Evolutionary conservation across 2,329 filamentous ascomycete genomes (phyloP).

Genomic region (Helminthosporium solani): DNA sequence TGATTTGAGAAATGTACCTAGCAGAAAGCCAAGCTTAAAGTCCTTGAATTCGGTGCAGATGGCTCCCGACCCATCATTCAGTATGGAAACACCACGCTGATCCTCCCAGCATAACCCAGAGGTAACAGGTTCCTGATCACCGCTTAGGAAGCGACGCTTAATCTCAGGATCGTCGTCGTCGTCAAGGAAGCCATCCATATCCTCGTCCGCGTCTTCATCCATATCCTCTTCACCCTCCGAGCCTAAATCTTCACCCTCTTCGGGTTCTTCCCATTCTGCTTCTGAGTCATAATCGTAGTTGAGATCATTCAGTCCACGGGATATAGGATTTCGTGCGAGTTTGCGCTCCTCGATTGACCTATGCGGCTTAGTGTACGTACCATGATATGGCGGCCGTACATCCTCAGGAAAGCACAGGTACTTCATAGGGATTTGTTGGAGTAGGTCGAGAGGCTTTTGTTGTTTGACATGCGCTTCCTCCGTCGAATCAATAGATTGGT

Average conservation of each 20-base stretch:
- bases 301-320: constrained; percentile 59
- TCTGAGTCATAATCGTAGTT: constrained; percentile 87
- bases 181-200: constrained; percentile 88
- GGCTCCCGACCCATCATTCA: constrained; percentile 48
- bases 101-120: constrained; percentile 86
- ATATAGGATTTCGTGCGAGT: constrained; percentile 56
- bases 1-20: constrained; percentile 54
- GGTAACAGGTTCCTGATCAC: constrained; percentile 72
- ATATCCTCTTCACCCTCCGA: constrained; percentile 67
- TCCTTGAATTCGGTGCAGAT: constrained; percentile 55
- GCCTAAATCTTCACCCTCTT: constrained; percentile 68
- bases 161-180: constrained; percentile 67
- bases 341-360: constrained; percentile 47
- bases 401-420: constrained; percentile 62
- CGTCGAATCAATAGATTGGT: constrained; percentile 48
- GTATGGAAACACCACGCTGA: constrained; percentile 41
- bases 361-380: constrained; percentile 67
- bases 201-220: constrained; percentile 74
- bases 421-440: constrained; percentile 63
- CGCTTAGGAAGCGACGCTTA: constrained; percentile 60
- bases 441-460: constrained; percentile 42
- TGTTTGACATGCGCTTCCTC: constrained; percentile 24
- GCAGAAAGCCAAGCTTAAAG: constrained; percentile 73
- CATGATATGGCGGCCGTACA: constrained; percentile 67
- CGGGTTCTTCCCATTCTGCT: constrained; percentile 76